Evolutionary conservation across 1,284 basidiomycete species (phyloP).

Genomic region (Melampsora occidentalis): DNA sequence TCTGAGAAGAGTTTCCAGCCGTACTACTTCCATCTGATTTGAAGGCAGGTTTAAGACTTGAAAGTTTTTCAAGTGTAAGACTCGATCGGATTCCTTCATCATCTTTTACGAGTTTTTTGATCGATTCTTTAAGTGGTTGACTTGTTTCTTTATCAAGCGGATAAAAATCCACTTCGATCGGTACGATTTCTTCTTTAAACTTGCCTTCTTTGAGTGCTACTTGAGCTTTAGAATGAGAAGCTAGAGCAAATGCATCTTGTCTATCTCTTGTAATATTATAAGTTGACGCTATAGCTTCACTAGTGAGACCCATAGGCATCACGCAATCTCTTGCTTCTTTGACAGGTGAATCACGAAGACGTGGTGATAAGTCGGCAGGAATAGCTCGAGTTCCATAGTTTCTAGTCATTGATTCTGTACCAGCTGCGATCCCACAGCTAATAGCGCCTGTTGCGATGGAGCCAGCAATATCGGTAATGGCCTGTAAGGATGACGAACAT

Average conservation of each 20-base stretch:
- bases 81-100: constrained; percentile 49
- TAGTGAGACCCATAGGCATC: constrained; percentile 52
- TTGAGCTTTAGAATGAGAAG: constrained; percentile 48
- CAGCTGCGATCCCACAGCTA: constrained; percentile 51
- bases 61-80: constrained; percentile 45
- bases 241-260: constrained; percentile 51
- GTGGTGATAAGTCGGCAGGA: constrained; percentile 49
- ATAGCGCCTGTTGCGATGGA: constrained; percentile 52
- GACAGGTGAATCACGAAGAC: constrained; percentile 47
- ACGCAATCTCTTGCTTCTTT: constrained; percentile 50
- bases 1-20: constrained; percentile 52
- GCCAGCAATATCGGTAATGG: constrained; percentile 54
- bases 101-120: constrained; percentile 47
- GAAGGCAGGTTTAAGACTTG: constrained; percentile 51
- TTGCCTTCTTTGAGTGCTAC: constrained; percentile 50
- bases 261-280: constrained; percentile 49
- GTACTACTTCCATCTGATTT: constrained; percentile 49
- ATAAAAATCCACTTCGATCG: constrained; percentile 46
- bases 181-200: constrained; percentile 50
- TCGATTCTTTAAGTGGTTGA: constrained; percentile 46
- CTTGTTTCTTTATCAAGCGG: constrained; percentile 49
- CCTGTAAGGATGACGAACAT: constrained; percentile 53
- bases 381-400: constrained; percentile 52
- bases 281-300: constrained; percentile 50
- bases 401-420: constrained; percentile 52